Conservation (phyloP, 352 stramenopile genomes). For the Globisporangium canariense region DNA sequence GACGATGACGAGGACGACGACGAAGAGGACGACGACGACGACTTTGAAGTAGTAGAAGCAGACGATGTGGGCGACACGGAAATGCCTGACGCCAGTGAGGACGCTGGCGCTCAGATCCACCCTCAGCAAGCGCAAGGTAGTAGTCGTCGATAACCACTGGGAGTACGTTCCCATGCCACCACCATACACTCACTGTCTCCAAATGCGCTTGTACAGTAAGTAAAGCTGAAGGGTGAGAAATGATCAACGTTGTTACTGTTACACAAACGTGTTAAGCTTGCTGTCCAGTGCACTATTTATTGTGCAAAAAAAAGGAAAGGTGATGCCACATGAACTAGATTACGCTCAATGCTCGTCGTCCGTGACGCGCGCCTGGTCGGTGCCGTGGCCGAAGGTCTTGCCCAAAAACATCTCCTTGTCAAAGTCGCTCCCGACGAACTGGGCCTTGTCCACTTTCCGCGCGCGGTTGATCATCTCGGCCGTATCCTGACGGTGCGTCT, state of each 20-base stretch:
- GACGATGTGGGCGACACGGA: conserved; percentile 22
- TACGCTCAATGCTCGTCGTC: conserved; percentile 56
- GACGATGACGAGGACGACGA: conserved; percentile 28
- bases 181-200: neutral
- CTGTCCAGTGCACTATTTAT: neutral
- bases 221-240: neutral
- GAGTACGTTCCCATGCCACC: neutral
- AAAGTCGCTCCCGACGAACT: conserved; percentile 82
- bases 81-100: conserved; percentile 16
- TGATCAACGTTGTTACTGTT: neutral
- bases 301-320: too few relatives aligned
- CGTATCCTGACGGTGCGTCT: conserved; percentile 69
- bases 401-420: conserved; percentile 79
- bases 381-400: conserved; percentile 77
- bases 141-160: conserved; percentile 19
- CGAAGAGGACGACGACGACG: conserved; percentile 35
- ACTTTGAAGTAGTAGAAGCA: conserved; percentile 25
- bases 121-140: conserved; percentile 9
- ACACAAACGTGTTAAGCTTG: neutral
- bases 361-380: conserved; percentile 53
- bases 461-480: conserved; percentile 80
- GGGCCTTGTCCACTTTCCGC: conserved; percentile 84
- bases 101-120: neutral
- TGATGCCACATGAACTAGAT: too few relatives aligned
- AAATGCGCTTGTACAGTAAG: neutral